Evolutionary conservation across 192 early-diverging fungal species (phyloP).

Genomic region (Entomortierella parvispora): DNA sequence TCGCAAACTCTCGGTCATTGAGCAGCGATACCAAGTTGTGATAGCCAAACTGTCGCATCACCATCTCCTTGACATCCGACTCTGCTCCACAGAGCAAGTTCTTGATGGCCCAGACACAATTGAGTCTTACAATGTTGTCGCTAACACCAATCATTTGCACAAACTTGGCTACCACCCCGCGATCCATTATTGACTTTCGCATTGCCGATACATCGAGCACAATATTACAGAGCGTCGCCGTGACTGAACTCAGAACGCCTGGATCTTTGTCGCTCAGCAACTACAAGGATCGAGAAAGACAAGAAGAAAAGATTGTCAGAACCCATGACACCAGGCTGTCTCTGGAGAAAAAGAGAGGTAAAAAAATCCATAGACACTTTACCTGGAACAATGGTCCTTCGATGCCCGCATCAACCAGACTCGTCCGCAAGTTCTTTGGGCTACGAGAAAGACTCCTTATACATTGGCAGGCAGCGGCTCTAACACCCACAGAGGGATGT

Average conservation of each 20-base stretch:
- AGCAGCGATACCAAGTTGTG: constrained; percentile 66
- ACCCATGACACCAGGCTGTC: no score
- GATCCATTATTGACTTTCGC: constrained; percentile 76
- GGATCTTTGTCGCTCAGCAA: constrained; percentile 70
- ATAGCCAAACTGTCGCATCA: constrained; percentile 76
- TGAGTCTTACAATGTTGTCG: constrained; percentile 67
- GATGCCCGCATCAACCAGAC: constrained; percentile 81
- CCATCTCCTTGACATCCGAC: constrained; percentile 68
- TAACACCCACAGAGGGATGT: constrained; percentile 63
- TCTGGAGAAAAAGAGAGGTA: background rate
- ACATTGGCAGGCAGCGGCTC: constrained; percentile 84
- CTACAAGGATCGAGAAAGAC: constrained; percentile 9
- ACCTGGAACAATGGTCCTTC: constrained; percentile 74
- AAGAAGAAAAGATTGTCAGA: background rate
- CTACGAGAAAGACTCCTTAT: constrained; percentile 79
- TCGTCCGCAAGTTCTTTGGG: constrained; percentile 79
- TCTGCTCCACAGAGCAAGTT: constrained; percentile 81
- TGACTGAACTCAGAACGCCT: constrained; percentile 73
- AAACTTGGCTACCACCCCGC: constrained; percentile 75
- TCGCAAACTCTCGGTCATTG: constrained; percentile 64
- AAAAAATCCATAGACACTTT: background rate
- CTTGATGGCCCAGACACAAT: constrained; percentile 85
- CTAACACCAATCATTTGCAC: constrained; percentile 63
- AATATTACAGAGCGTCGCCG: constrained; percentile 86
- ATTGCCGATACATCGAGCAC: constrained; percentile 88